Conservation (phyloP, 2,329 filamentous ascomycete genomes). For the Tolypocladium guangdongense region DNA sequence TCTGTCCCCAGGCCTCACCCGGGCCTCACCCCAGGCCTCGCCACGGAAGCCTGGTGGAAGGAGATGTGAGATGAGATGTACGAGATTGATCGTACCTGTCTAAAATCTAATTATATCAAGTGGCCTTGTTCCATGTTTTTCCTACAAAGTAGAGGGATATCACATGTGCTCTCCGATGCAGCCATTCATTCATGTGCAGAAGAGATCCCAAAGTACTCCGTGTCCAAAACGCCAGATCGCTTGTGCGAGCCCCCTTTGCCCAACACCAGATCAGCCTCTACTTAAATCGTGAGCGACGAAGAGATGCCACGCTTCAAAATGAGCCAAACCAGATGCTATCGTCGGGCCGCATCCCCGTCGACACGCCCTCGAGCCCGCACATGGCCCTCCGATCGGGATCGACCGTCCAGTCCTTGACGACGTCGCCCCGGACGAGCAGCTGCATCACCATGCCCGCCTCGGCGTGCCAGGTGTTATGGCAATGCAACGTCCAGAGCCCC, state of each 20-base stretch:
- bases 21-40: background rate
- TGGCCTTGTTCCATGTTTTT: too few species aligned
- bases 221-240: background rate
- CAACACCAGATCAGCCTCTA: background rate
- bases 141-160: background rate
- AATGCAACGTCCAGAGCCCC: slow-evolving; percentile 48
- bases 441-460: slow-evolving; percentile 51
- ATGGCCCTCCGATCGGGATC: slow-evolving; percentile 12
- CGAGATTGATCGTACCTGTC: background rate
- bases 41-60: background rate
- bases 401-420: slow-evolving; percentile 15
- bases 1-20: too few species aligned
- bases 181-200: background rate
- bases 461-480: slow-evolving; percentile 47
- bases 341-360: slow-evolving; percentile 19
- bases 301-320: slow-evolving; percentile 6
- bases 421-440: slow-evolving; percentile 27
- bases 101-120: background rate
- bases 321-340: slow-evolving; percentile 27
- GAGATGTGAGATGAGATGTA: background rate
- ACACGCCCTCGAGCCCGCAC: slow-evolving; percentile 18
- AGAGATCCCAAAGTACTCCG: background rate
- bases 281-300: too few species aligned
- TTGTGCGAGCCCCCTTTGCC: background rate
- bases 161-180: background rate